A percentile compares a stretch with the other conserved stretches of the same genome.
These are phyloP conservation scores for Irpex rosettiformis DNA, from an alignment of 1,284 basidiomycete genomes.

Conservation along the genomic window DNA sequence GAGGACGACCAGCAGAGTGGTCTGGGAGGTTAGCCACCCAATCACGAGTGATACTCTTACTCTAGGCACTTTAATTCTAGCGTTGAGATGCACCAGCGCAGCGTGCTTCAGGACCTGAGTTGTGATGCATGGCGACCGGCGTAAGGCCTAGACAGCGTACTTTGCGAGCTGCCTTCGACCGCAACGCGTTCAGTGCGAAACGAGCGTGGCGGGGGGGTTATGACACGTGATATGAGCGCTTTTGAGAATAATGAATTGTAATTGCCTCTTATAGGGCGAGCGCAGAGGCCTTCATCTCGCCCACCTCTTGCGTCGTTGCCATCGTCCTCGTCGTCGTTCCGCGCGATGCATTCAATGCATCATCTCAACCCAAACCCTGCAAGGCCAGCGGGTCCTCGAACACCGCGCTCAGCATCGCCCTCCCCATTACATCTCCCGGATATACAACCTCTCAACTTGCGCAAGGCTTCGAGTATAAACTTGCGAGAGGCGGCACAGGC, in stretches of 20 bases:
- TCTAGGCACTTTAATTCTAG: background rate
- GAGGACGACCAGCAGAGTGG: background rate
- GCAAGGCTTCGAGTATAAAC: conserved; percentile 31
- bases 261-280: background rate
- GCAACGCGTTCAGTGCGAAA: background rate
- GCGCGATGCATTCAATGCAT: background rate
- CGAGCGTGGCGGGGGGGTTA: background rate
- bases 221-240: background rate
- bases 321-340: background rate
- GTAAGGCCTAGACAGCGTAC: background rate
- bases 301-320: background rate
- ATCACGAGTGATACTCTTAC: background rate
- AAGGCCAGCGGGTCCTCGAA: conserved; percentile 60
- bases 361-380: conserved; percentile 18
- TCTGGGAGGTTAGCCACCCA: background rate
- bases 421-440: conserved; percentile 32
- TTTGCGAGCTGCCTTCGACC: background rate
- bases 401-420: conserved; percentile 47
- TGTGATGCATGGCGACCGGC: background rate
- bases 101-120: background rate
- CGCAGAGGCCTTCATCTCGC: background rate
- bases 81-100: background rate
- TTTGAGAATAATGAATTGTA: background rate
- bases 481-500: conserved; percentile 21
- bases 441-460: conserved; percentile 39